Percentiles rank a stretch among this genome's conserved stretches.
Conservation (phyloP, 1,284 basidiomycete genomes). For the Sporisorium graminicola region DNA sequence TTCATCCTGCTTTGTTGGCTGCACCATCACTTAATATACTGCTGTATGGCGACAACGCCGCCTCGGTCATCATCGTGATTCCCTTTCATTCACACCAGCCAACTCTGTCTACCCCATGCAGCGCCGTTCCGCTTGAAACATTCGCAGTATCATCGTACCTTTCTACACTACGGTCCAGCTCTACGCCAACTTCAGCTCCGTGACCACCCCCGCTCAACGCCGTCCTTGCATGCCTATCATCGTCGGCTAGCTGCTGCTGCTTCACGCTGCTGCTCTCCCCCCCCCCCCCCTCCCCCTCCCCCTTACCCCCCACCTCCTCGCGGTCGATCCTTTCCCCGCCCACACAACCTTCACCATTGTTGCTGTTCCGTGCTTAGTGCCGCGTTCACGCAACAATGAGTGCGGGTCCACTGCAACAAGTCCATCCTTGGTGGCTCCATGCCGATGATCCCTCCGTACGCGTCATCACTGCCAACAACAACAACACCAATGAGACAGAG, state of each 20-base stretch:
- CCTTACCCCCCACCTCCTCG: no score
- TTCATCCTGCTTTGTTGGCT: no score
- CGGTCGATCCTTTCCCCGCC: not conserved
- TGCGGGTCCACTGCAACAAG: constrained; percentile 3
- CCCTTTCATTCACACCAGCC: not conserved
- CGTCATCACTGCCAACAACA: constrained; percentile 12
- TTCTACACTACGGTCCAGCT: constrained; percentile 1
- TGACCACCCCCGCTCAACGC: not conserved
- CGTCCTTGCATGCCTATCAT: not conserved
- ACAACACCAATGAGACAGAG: constrained; percentile 28
- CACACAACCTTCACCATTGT: constrained; percentile 1
- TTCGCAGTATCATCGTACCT: not conserved
- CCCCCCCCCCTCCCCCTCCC: not conserved
- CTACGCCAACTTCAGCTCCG: not conserved
- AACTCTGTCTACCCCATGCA: not conserved
- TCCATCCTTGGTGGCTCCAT: constrained; percentile 5
- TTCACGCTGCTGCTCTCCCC: not conserved
- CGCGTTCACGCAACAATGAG: constrained; percentile 6
- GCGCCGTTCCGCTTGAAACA: not conserved
- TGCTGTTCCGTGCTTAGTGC: not conserved
- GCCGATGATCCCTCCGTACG: constrained; percentile 35
- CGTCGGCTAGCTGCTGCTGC: not conserved
- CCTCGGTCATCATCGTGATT: not conserved
- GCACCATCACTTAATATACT: no score
- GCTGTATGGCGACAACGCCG: not conserved